Base-by-base conservation (phyloP, 2,329 filamentous ascomycete genomes). In the Xylariaceae sp. region DNA sequence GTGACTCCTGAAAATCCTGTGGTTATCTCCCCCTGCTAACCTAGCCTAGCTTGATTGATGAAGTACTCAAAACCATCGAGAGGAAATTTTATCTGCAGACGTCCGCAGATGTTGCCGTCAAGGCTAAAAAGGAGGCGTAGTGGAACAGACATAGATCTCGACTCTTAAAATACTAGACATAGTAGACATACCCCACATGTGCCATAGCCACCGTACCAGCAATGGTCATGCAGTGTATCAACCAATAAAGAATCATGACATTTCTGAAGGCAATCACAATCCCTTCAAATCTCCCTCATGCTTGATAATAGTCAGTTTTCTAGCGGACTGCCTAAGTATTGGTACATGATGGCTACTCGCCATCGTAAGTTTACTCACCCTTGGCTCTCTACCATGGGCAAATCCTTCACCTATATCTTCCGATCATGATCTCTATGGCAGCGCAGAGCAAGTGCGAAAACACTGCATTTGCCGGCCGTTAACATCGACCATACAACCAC, bases 11-110 rank as follows among this genome's bases (percentile, higher is more conserved):
- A 11, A 18, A 2, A 11, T 4, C 6, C 11, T 26, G 26, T 12
- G 15, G 3, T n/a, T 18, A 26, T 32, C n/a, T 29, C 19, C 37
- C 28, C 19, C 29, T 19, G 33, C 56, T 59, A 49, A 59, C 44
- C 22, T 41, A 37, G 15, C 13, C 4, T 51, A 89, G 85, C 59
- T 51, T 89, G 41, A 85, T 95, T 52, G 89, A 96, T 51, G 89
- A 96, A 66, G 64, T 78, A 3, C 79, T 95, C 55, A 96, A 96
- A 69, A 74, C 81, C 40, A 52, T 85, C 34, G 89, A 96, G 71
- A 75, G 85, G 49, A 67, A 71, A 38, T 75, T 81, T 52, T 87
- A 86, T 60, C 65, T 78, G 54, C 71, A 79, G 53, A 76, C 67
- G 50, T 71, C 64, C 22, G 56, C 62, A 2, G 60, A 59, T 12